These are phyloP conservation scores for Neofusicoccum parvum DNA, from an alignment of 2,329 filamentous ascomycete genomes.

Conservation along the genomic window DNA sequence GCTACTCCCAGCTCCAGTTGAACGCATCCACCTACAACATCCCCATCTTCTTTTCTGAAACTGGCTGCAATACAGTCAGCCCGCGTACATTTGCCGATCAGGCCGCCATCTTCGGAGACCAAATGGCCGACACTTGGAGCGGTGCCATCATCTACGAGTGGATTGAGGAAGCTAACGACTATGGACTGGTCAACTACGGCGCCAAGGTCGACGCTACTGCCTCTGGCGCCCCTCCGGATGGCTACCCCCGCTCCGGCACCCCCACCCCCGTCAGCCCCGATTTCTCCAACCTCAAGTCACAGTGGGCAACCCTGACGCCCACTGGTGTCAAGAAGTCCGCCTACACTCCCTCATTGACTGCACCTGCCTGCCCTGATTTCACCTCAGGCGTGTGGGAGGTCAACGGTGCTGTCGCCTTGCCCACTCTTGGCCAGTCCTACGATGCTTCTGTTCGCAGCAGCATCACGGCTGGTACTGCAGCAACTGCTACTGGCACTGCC, in stretches of 20 bases:
- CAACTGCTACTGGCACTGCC: conserved; percentile 13
- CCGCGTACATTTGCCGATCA: conserved; percentile 72
- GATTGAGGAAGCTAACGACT: conserved; percentile 62
- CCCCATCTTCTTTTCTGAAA: conserved; percentile 90
- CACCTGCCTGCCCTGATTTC: conserved; percentile 69
- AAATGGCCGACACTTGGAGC: conserved; percentile 73
- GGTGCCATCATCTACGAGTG: conserved; percentile 88
- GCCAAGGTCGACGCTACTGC: conserved; percentile 53
- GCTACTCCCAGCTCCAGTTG: conserved; percentile 69
- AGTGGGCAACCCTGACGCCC: conserved; percentile 74
- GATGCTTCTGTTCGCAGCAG: conserved; percentile 25
- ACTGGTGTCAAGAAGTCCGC: conserved; percentile 66
- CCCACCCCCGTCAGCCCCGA: conserved; percentile 75
- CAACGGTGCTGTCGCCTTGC: conserved; percentile 68
- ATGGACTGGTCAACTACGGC: conserved; percentile 79
- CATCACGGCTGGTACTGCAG: conserved; percentile 22
- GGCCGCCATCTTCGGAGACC: conserved; percentile 70
- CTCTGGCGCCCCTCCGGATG: conserved; percentile 57
- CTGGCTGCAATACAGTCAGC: conserved; percentile 69
- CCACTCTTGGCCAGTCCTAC: conserved; percentile 62
- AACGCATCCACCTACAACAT: conserved; percentile 72
- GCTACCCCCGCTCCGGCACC: conserved; percentile 70
- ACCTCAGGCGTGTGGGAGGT: conserved; percentile 73
- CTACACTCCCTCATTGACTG: conserved; percentile 65
- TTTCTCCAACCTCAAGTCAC: conserved; percentile 73